Conservation (phyloP, 2,329 filamentous ascomycete species). For the Clonostachys solani region DNA sequence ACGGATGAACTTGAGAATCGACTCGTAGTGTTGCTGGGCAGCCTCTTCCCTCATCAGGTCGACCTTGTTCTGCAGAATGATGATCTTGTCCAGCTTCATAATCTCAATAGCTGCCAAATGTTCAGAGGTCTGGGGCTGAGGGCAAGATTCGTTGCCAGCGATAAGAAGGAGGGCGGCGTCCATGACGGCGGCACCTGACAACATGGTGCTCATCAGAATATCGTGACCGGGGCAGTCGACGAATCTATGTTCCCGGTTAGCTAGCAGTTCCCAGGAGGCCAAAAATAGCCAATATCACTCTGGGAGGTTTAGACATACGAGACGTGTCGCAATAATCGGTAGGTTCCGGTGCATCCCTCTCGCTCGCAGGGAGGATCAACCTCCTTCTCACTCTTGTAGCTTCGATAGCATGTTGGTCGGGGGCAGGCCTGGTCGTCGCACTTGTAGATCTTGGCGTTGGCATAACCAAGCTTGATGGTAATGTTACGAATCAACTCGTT, state of each 20-base stretch:
- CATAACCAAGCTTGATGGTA: constrained; percentile 99
- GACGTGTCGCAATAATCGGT: constrained; percentile 85
- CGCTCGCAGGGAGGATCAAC: constrained; percentile 94
- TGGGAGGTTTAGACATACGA: constrained; percentile 55
- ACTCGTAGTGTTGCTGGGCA: constrained; percentile 90
- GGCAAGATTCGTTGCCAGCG: constrained; percentile 96
- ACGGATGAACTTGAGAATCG: constrained; percentile 96
- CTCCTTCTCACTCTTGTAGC: constrained; percentile 99
- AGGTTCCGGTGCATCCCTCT: constrained; percentile 83
- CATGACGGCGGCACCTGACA: constrained; percentile 99
- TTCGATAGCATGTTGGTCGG: constrained; percentile 90
- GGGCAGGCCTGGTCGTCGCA: constrained; percentile 91
- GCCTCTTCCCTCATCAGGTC: constrained; percentile 97
- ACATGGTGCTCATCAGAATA: constrained; percentile 99
- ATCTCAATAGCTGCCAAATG: constrained; percentile 99
- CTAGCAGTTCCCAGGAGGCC: not conserved
- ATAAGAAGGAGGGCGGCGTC: constrained; percentile 95
- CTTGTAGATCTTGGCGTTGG: constrained; percentile 99
- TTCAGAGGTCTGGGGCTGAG: constrained; percentile 97
- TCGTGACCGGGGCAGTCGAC: constrained; percentile 99
- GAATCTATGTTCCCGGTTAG: constrained; percentile 52
- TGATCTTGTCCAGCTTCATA: constrained; percentile 99
- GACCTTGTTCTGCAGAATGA: constrained; percentile 99
- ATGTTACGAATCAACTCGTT: constrained; percentile 99
- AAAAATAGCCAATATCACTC: not conserved